Percentiles rank a stretch among this genome's conserved stretches.
Conservation (phyloP, 306 rosid genomes). For the Elaeagnus macrophylla region DNA sequence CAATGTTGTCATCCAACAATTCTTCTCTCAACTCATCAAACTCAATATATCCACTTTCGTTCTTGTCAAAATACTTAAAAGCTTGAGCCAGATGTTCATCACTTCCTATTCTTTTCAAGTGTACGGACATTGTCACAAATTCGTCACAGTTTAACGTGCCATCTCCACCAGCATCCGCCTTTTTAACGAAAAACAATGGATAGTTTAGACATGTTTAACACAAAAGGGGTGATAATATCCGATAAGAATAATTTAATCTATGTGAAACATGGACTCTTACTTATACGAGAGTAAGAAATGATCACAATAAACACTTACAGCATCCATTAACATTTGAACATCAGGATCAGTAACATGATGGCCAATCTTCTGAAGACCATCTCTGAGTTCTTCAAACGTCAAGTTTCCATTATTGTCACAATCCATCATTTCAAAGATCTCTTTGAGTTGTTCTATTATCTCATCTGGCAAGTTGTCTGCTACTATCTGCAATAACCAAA, state of each 20-base stretch:
- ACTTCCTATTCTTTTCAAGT: constrained; percentile 52
- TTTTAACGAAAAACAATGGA: neutral
- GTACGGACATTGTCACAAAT: constrained; percentile 67
- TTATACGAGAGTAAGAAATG: too few relatives aligned
- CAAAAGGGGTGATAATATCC: too few relatives aligned
- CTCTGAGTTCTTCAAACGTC: constrained; percentile 74
- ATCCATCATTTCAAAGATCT: constrained; percentile 75
- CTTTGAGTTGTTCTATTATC: constrained; percentile 49
- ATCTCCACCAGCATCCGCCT: constrained; percentile 87
- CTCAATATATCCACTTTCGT: constrained; percentile 65
- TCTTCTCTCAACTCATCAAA: constrained; percentile 79
- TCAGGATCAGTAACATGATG: constrained; percentile 64
- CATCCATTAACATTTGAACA: constrained; percentile 63
- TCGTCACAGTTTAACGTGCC: constrained; percentile 73
- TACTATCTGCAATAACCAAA: constrained; percentile 48
- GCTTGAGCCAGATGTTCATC: constrained; percentile 75
- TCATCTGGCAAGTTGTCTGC: constrained; percentile 77
- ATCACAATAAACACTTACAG: constrained; percentile 41
- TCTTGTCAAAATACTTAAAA: constrained; percentile 69
- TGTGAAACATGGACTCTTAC: too few relatives aligned
- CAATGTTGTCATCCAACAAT: constrained; percentile 42
- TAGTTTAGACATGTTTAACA: too few relatives aligned
- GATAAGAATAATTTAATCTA: too few relatives aligned
- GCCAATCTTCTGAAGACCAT: constrained; percentile 63
- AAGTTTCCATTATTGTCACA: constrained; percentile 67